Percentiles rank a stretch among this genome's conserved stretches.
Conservation (phyloP, 2,329 filamentous ascomycete genomes). For the Geosmithia putterillii region DNA sequence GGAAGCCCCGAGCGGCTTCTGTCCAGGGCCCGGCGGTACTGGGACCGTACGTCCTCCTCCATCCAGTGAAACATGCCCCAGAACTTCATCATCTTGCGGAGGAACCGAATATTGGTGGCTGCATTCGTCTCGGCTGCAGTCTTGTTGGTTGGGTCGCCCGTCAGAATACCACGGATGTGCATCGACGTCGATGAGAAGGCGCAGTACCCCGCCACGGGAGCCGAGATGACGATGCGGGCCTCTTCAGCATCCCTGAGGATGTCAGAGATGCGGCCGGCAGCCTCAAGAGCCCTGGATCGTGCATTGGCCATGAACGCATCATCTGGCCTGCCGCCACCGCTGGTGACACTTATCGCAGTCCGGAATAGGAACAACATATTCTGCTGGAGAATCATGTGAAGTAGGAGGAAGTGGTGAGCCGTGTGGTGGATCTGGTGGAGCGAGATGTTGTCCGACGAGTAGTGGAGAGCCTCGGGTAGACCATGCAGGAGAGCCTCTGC, state of each 20-base stretch:
- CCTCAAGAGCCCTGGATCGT: conserved; percentile 63
- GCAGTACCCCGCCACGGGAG: conserved; percentile 89
- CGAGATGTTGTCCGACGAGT: conserved; percentile 71
- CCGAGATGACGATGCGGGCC: conserved; percentile 57
- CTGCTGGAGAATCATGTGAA: conserved; percentile 85
- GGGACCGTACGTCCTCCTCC: conserved; percentile 80
- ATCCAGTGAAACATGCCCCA: conserved; percentile 99
- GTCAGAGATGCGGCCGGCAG: conserved; percentile 77
- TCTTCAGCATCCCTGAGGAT: conserved; percentile 71
- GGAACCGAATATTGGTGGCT: conserved; percentile 76
- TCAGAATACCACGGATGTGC: conserved; percentile 88
- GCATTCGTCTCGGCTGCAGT: conserved; percentile 71
- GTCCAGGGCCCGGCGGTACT: conserved; percentile 77
- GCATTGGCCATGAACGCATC: conserved; percentile 64
- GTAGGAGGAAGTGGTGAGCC: conserved; percentile 82
- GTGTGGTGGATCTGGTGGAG: conserved; percentile 74
- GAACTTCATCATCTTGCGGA: conserved; percentile 90
- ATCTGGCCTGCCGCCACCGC: neutral
- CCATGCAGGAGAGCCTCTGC: conserved; percentile 56
- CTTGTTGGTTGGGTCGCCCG: conserved; percentile 66
- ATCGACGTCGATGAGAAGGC: conserved; percentile 88
- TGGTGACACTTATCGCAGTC: conserved; percentile 47
- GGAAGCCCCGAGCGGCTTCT: conserved; percentile 58
- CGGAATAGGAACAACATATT: conserved; percentile 83
- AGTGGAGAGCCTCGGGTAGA: conserved; percentile 61